phyloP scores from a whole-genome alignment of 2,329 filamentous ascomycete genomes.

The Arthrobotrys musiformis region DNA sequence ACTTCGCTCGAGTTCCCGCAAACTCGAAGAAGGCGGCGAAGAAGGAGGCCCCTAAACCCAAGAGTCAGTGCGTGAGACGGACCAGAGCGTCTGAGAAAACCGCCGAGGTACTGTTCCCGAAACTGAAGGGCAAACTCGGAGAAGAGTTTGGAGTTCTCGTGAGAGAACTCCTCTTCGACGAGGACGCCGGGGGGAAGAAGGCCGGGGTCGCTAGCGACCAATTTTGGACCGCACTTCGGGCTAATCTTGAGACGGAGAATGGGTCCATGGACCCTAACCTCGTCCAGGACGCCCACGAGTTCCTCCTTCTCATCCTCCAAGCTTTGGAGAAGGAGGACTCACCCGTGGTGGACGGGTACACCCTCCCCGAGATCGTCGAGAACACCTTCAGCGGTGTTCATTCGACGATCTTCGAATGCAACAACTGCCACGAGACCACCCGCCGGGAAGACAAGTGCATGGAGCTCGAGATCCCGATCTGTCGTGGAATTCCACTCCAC shows the following conservation, averaged over 20 bases:
- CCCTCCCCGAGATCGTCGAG: slow-evolving; percentile 36
- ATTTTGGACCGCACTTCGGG: slow-evolving; percentile 44
- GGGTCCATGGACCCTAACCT: slow-evolving; percentile 43
- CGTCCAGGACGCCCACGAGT: slow-evolving; percentile 51
- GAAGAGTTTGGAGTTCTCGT: slow-evolving; percentile 47
- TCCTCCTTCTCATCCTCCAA: slow-evolving; percentile 41
- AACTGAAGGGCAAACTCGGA: slow-evolving; percentile 46
- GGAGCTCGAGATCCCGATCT: slow-evolving; percentile 49
- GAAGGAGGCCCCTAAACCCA: slow-evolving; percentile 32
- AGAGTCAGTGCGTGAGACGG: slow-evolving; percentile 35
- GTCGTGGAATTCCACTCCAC: slow-evolving; percentile 24
- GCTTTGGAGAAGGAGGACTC: slow-evolving; percentile 10
- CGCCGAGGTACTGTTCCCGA: slow-evolving; percentile 36
- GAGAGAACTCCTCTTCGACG: slow-evolving; percentile 37
- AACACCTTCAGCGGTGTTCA: slow-evolving; percentile 36
- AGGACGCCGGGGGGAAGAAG: slow-evolving; percentile 26
- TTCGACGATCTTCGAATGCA: slow-evolving; percentile 44
- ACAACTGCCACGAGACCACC: slow-evolving; percentile 43
- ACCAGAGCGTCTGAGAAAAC: slow-evolving; percentile 43
- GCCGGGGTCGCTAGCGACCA: slow-evolving; percentile 36
- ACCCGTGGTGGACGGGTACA: slow-evolving; percentile 36
- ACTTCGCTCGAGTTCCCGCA: slow-evolving; percentile 22
- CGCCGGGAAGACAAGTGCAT: slow-evolving; percentile 40
- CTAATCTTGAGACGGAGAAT: slow-evolving; percentile 41
- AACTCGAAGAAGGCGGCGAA: slow-evolving; percentile 8